A percentile compares a stretch with the other conserved stretches of the same genome.
Conservation (phyloP, 306 rosid species). For the Cajanus cajan region DNA sequence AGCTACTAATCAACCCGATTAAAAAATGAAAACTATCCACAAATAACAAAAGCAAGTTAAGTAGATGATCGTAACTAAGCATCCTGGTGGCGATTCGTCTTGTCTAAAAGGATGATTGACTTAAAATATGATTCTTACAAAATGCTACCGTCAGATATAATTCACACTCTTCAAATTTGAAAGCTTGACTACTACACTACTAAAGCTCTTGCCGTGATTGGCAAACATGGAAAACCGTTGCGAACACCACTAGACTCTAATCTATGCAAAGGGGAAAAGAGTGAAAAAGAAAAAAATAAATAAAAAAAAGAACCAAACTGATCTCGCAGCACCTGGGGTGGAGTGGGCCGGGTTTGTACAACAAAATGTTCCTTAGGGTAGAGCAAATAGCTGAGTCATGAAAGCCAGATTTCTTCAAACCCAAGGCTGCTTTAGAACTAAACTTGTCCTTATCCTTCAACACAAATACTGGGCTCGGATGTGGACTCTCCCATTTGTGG, state of each 20-base stretch:
- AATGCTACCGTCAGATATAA: constrained; percentile 49
- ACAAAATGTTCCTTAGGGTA: constrained; percentile 42
- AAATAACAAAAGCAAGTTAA: not conserved
- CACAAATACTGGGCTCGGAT: constrained; percentile 54
- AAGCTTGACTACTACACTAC: constrained; percentile 40
- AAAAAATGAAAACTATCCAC: not conserved
- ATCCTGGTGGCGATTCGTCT: constrained; percentile 22
- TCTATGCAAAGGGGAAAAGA: constrained; percentile 25
- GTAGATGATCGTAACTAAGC: not conserved
- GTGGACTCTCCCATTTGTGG: constrained; percentile 55
- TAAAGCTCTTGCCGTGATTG: constrained; percentile 39
- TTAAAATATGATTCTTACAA: constrained; percentile 49
- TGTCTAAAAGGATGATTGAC: constrained; percentile 35
- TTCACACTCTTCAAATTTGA: constrained; percentile 54
- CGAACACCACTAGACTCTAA: constrained; percentile 40
- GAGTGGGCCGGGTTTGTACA: constrained; percentile 51
- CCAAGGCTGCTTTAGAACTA: constrained; percentile 46
- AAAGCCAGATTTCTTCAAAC: constrained; percentile 30
- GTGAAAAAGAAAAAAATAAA: not conserved
- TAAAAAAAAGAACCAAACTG: constrained; percentile 32
- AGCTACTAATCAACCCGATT: not conserved
- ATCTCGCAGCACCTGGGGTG: constrained; percentile 45
- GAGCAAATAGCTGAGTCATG: constrained; percentile 33
- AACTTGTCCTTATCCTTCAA: constrained; percentile 41
- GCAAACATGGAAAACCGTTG: constrained; percentile 37